Evolutionary conservation across 2,329 filamentous ascomycete species (phyloP), one percentile per base, ranked within the genome.

Genomic region (Colletotrichum lentis): DNA sequence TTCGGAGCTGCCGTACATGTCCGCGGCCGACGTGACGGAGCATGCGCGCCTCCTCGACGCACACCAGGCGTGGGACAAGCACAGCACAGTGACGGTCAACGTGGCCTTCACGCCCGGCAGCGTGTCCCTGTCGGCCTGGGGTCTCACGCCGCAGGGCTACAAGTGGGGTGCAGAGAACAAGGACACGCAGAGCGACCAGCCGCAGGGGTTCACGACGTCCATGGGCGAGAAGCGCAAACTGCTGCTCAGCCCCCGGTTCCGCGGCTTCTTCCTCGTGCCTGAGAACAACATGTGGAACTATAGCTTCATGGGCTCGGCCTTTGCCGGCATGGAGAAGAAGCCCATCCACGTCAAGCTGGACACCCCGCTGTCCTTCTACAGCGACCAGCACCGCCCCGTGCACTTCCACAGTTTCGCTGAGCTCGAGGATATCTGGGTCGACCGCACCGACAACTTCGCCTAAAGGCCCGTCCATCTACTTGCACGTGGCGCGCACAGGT

Each of bases 361-460:
- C 80, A 96, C 93, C 50, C 96, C 96, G 20, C 80, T 90, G 73
- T 85, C 91, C 10, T 98, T 97, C 81, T 99, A 99, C 81, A 94
- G 91, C 76, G 94, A 94, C 74, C 86, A 94, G 74, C 96, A 99
- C 80, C 88, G 96, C 31, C 94, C 95, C 18, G 83, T 97, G 64
- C 96, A 99, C 82, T 99, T 99, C 86, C 91, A 95, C 78, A 97
- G 94, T 80, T 99, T 99, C 81, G 93, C 94, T 1, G 95, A 99
- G 83, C 81, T 99, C 77, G 96, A 99, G 82, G 95, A 99, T 80
- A 92, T 97, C 49, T 97, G 94, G 88, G 94, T 97, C 54, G 96
- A 99, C 79, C 86, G 94, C 74, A 88, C 88, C 71, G 95, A 99
- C 82, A 95, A 94, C 78, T 97, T 99, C 83, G 95, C 93, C 74